Base-by-base conservation (phyloP, 75 land plant species). In the Ceratopteris richardii region DNA sequence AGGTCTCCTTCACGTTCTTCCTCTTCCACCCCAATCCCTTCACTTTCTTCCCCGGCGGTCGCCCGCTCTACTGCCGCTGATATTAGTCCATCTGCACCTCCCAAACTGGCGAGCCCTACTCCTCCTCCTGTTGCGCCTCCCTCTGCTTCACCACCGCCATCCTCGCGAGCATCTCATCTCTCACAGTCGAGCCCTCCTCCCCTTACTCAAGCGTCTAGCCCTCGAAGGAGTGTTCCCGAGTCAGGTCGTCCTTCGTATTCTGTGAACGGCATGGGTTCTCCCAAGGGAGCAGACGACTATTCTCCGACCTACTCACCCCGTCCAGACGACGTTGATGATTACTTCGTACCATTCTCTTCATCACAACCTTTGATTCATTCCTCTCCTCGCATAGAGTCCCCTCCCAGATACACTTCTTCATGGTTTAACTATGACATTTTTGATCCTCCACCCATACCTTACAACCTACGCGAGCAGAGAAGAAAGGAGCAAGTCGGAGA, bases 401-500 rank as follows among this genome's bases (percentile, higher is more conserved):
- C 62, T 28, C 50, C 87, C n/a, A 22, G 13, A 1, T 69, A 31
- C 12, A 58, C 63, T 28, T 51, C 66, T 9, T 66, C 80, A 0
- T 88, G 93, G 93, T 85, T 85, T 52, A 81, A 55, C 59, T 84
- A 77, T 52, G 65, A 60, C 28, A 55, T 68, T 12, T 76, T 60
- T 31, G 69, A 50, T 65, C 61, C 83, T 5, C 44, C 66, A 37
- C 82, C 73, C 26, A 39, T 70, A 16, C 80, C 72, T 0, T 60
- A 69, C 60, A 60, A 77, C 37, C 60, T 58, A 27, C 65, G 64
- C 21, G 80, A 66, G 56, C 67, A 72, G 0, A 58, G 52, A 24
- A 70, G 25, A 22, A 14, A 42, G 46, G 51, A 66, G 23, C 63
- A 52, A 0, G 54, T 57, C 0, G 83, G 76, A 10, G 50, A 67